Conservation (phyloP, 495 filamentous ascomycete genomes). For the Neurospora sp. region DNA sequence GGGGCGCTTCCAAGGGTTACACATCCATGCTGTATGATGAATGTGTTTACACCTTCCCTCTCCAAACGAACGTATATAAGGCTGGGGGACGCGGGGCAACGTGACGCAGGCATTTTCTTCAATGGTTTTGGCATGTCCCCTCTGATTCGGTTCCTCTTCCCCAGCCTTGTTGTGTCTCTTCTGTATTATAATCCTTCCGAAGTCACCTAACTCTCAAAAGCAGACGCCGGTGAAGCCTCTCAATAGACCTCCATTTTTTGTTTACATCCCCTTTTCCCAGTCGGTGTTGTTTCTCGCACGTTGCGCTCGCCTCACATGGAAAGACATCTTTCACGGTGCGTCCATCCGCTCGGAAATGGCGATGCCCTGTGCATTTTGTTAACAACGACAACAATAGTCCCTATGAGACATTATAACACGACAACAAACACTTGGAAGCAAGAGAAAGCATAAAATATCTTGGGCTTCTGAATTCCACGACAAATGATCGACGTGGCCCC, state of each 20-base stretch:
- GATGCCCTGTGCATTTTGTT: neutral
- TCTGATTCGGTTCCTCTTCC: neutral
- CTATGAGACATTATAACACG: neutral
- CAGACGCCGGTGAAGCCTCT: neutral
- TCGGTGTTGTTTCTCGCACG: neutral
- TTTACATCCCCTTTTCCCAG: neutral
- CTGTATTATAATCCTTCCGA: neutral
- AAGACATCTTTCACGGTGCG: neutral
- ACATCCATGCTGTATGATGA: neutral
- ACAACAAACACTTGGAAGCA: neutral
- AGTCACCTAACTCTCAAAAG: neutral
- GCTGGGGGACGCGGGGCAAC: neutral
- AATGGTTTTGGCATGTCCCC: neutral
- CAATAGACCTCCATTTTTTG: neutral
- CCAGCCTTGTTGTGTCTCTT: neutral
- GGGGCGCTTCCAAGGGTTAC: neutral
- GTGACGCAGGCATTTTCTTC: neutral
- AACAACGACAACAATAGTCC: neutral
- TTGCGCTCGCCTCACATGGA: neutral
- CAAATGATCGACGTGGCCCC: neutral
- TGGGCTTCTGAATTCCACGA: neutral
- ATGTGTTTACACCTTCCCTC: neutral
- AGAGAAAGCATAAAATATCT: neutral
- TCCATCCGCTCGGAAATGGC: neutral
- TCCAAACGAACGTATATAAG: neutral